Evolutionary conservation across 805 yeast species (phyloP).

Genomic region (Brettanomyces nanus): DNA sequence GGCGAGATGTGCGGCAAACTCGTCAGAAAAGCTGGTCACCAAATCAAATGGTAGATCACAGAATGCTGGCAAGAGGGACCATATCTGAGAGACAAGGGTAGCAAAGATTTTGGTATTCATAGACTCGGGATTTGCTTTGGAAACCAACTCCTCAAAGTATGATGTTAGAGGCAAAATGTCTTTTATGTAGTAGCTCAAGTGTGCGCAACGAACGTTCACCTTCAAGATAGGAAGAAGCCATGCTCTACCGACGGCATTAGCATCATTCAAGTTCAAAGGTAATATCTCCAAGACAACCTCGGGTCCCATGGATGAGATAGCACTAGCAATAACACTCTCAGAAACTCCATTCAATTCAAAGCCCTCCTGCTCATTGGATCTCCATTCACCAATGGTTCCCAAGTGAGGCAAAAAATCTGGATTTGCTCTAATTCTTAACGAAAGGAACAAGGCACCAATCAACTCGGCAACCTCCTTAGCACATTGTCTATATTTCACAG

Average conservation of each 20-base stretch:
- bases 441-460: slow-evolving; percentile 51
- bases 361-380: slow-evolving; percentile 66
- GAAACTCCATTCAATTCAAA: slow-evolving; percentile 66
- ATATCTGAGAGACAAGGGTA: slow-evolving; percentile 83
- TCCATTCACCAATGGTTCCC: slow-evolving; percentile 74
- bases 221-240: slow-evolving; percentile 90
- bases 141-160: slow-evolving; percentile 43
- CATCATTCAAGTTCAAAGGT: slow-evolving; percentile 69
- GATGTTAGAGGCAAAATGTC: slow-evolving; percentile 60
- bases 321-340: slow-evolving; percentile 73
- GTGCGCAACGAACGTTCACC: slow-evolving; percentile 72
- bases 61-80: slow-evolving; percentile 87
- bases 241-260: slow-evolving; percentile 75
- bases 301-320: slow-evolving; percentile 79
- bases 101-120: slow-evolving; percentile 69
- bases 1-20: slow-evolving; percentile 72
- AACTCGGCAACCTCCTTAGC: slow-evolving; percentile 68
- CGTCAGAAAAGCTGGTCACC: slow-evolving; percentile 52
- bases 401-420: slow-evolving; percentile 65
- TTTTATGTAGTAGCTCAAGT: slow-evolving; percentile 51
- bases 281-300: slow-evolving; percentile 64
- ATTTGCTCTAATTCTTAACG: slow-evolving; percentile 55
- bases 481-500: slow-evolving; percentile 69
- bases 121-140: slow-evolving; percentile 40
- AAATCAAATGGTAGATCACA: slow-evolving; percentile 82